A percentile compares a stretch with the other conserved stretches of the same genome.
These are phyloP conservation scores for Aspergillus arachidicola DNA, from an alignment of 2,329 filamentous ascomycete genomes.

Conservation along the genomic window DNA sequence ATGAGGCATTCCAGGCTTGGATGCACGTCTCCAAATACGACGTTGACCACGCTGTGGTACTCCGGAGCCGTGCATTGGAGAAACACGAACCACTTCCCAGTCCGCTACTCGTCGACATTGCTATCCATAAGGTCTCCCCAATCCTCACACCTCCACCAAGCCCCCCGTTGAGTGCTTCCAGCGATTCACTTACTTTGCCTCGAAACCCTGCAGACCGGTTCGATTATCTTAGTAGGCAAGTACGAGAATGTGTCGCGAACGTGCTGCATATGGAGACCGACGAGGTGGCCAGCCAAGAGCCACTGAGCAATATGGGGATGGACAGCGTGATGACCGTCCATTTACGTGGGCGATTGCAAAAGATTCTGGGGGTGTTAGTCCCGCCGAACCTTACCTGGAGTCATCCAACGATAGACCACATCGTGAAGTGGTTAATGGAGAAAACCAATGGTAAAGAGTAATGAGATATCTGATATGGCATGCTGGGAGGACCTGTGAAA, in stretches of 20 bases:
- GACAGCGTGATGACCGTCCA: conserved; percentile 46
- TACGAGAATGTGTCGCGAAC: conserved; percentile 36
- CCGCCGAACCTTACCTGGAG: conserved; percentile 47
- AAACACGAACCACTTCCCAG: conserved; percentile 30
- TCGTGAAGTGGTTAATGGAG: conserved; percentile 41
- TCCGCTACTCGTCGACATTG: conserved; percentile 18
- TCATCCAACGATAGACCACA: conserved; percentile 42
- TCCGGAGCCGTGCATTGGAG: conserved; percentile 35
- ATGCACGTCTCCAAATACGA: conserved; percentile 38
- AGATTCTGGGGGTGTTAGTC: conserved; percentile 36
- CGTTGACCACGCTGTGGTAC: conserved; percentile 44
- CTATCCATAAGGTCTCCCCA: conserved; percentile 1
- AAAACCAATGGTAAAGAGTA: not conserved
- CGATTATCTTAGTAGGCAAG: conserved; percentile 31
- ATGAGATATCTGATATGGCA: not conserved
- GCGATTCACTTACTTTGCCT: conserved; percentile 3
- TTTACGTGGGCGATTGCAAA: conserved; percentile 40
- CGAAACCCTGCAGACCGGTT: conserved; percentile 31
- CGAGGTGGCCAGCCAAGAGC: conserved; percentile 34
- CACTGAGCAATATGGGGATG: conserved; percentile 43
- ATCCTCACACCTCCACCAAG: conserved; percentile 9
- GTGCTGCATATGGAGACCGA: conserved; percentile 39
- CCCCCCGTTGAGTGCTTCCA: not conserved
- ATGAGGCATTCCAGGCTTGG: conserved; percentile 50
- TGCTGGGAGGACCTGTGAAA: not conserved